Evolutionary conservation across 1,139 yeast species (phyloP).

Genomic region (Hanseniaspora uvarum): DNA sequence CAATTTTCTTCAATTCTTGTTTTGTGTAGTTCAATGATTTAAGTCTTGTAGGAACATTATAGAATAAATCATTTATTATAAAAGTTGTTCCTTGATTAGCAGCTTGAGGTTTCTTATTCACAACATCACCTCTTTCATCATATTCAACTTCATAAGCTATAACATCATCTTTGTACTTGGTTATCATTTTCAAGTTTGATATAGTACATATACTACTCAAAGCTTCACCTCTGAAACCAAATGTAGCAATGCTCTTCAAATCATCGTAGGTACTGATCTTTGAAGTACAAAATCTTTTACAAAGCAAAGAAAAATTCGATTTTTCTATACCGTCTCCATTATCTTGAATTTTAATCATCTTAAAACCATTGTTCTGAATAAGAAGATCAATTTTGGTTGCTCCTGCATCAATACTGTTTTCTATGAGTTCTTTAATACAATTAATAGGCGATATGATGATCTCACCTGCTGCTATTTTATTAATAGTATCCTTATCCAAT

Average conservation of each 20-base stretch:
- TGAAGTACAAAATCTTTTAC: slow-evolving; percentile 65
- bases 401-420: slow-evolving; percentile 70
- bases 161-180: slow-evolving; percentile 49
- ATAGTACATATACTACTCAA: slow-evolving; percentile 59
- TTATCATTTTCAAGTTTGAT: slow-evolving; percentile 60
- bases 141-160: slow-evolving; percentile 32
- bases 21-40: slow-evolving; percentile 50
- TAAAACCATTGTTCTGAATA: slow-evolving; percentile 56
- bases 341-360: slow-evolving; percentile 56
- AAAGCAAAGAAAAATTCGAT: slow-evolving; percentile 49
- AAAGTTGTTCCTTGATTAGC: slow-evolving; percentile 84
- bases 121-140: slow-evolving; percentile 45
- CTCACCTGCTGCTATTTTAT: slow-evolving; percentile 94
- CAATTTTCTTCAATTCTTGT: slow-evolving; percentile 66
- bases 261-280: slow-evolving; percentile 48
- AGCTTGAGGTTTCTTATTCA: slow-evolving; percentile 58
- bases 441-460: slow-evolving; percentile 89
- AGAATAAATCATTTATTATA: slow-evolving; percentile 78
- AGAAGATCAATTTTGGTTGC: slow-evolving; percentile 53
- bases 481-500: slow-evolving; percentile 61
- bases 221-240: slow-evolving; percentile 81
- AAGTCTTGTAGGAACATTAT: slow-evolving; percentile 72
- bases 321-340: slow-evolving; percentile 64
- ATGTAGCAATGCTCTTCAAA: slow-evolving; percentile 41
- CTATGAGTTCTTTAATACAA: slow-evolving; percentile 66